phyloP scores from a whole-genome alignment of 208 protist genomes.

The Endotrypanum monterogeii region DNA sequence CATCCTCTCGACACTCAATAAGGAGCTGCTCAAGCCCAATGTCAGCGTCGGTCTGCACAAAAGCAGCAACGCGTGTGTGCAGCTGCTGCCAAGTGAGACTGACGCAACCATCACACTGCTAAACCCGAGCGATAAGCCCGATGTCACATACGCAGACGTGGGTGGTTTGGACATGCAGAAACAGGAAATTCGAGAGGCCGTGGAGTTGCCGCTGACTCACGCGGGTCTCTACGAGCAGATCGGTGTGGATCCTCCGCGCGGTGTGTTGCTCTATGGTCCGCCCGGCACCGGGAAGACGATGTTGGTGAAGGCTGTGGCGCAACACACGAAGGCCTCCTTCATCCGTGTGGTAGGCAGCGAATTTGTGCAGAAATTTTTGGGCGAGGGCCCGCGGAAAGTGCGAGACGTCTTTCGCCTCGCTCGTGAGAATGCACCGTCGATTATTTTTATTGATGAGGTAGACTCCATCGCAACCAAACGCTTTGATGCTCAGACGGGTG shows the following conservation, averaged over 20 bases:
- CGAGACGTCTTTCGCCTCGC: conserved; percentile 98
- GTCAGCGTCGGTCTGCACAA: conserved; percentile 99
- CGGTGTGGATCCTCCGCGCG: conserved; percentile 99
- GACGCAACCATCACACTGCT: conserved; percentile 98
- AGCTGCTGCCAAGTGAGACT: conserved; percentile 97
- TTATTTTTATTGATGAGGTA: conserved; percentile 99
- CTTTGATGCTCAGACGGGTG: conserved; percentile 99
- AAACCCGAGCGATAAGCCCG: conserved; percentile 90
- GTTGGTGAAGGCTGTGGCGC: conserved; percentile 99
- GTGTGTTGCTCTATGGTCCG: conserved; percentile 99
- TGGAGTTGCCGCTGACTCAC: conserved; percentile 99
- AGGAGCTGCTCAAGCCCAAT: conserved; percentile 99
- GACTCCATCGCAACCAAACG: conserved; percentile 99
- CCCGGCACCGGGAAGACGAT: conserved; percentile 99
- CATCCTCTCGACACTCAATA: conserved; percentile 97
- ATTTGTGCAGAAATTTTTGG: conserved; percentile 99
- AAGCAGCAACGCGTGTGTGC: conserved; percentile 98
- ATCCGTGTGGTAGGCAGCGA: conserved; percentile 99
- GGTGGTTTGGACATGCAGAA: conserved; percentile 99
- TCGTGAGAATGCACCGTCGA: conserved; percentile 98
- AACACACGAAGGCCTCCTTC: conserved; percentile 98
- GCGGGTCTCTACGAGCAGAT: conserved; percentile 99
- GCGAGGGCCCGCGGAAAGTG: conserved; percentile 99
- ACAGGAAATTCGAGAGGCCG: conserved; percentile 99
- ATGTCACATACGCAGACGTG: conserved; percentile 97